These are phyloP conservation scores for Venturia oleaginea DNA, from an alignment of 2,329 filamentous ascomycete species.

Conservation along the genomic window DNA sequence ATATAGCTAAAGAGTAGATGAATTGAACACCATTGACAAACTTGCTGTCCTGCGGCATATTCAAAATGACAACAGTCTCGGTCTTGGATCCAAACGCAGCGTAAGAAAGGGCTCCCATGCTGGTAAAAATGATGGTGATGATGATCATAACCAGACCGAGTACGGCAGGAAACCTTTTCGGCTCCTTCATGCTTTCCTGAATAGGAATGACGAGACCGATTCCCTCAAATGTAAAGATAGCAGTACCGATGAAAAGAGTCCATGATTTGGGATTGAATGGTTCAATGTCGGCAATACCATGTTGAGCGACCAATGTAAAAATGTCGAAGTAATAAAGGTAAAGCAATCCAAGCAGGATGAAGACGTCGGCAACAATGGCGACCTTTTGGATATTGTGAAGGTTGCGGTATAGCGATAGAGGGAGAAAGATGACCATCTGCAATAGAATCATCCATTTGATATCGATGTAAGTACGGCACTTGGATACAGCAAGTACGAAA, in stretches of 20 bases:
- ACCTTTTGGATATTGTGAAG: slow-evolving; percentile 97
- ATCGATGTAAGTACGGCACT: slow-evolving; percentile 77
- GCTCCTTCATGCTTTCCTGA: slow-evolving; percentile 91
- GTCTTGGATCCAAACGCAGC: slow-evolving; percentile 92
- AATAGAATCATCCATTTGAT: slow-evolving; percentile 87
- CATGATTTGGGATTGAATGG: slow-evolving; percentile 86
- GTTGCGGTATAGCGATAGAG: slow-evolving; percentile 86
- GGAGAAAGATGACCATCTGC: slow-evolving; percentile 92
- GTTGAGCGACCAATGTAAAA: slow-evolving; percentile 61
- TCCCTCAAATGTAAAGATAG: slow-evolving; percentile 97
- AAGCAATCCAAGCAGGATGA: slow-evolving; percentile 84
- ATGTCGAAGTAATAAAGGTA: slow-evolving; percentile 97
- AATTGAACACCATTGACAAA: slow-evolving; percentile 95
- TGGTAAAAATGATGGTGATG: slow-evolving; percentile 83
- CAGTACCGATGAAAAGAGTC: slow-evolving; percentile 97
- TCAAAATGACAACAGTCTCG: slow-evolving; percentile 92
- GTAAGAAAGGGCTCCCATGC: slow-evolving; percentile 88
- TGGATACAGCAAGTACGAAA: slow-evolving; percentile 81
- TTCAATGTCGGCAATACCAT: slow-evolving; percentile 74
- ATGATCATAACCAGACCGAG: slow-evolving; percentile 88
- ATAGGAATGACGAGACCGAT: slow-evolving; percentile 97
- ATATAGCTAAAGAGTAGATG: slow-evolving; percentile 93
- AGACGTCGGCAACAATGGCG: slow-evolving; percentile 83
- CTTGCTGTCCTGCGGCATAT: slow-evolving; percentile 90
- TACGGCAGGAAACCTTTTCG: slow-evolving; percentile 81